Conservation (phyloP, 768 basidiomycete genomes). For the Gelatoporia subvermispora region DNA sequence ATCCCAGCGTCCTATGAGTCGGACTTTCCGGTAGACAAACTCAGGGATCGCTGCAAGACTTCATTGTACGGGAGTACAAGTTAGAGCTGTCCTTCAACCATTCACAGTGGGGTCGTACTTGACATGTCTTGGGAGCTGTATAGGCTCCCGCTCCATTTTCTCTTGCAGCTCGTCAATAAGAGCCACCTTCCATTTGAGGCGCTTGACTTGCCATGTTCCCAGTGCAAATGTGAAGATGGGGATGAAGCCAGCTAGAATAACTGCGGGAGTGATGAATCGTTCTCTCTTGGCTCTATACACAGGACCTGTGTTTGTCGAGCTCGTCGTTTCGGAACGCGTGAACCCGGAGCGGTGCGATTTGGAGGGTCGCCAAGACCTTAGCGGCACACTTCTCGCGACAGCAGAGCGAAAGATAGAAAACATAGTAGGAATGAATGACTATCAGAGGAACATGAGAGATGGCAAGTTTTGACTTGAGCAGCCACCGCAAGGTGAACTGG, state of each 20-base stretch:
- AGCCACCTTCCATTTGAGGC: conserved; percentile 91
- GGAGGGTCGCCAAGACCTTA: not conserved
- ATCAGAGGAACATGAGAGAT: no score
- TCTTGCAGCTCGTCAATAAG: conserved; percentile 92
- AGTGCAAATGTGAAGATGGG: conserved; percentile 88
- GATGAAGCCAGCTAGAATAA: conserved; percentile 75
- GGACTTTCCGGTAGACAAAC: conserved; percentile 84
- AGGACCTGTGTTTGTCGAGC: conserved; percentile 1
- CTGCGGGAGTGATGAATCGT: conserved; percentile 62
- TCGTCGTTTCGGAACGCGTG: conserved; percentile 5
- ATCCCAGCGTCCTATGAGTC: conserved; percentile 74
- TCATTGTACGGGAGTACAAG: not conserved
- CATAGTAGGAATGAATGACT: not conserved
- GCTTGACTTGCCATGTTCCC: conserved; percentile 90
- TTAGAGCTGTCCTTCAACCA: not conserved
- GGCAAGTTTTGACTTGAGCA: no score
- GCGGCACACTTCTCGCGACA: not conserved
- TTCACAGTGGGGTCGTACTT: conserved; percentile 53
- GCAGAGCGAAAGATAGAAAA: conserved; percentile 3
- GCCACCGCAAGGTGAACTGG: no score
- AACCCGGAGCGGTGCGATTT: not conserved
- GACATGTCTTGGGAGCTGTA: conserved; percentile 75
- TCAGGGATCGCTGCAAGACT: conserved; percentile 79
- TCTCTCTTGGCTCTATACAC: conserved; percentile 53
- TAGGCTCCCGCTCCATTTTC: conserved; percentile 75